Base-by-base conservation (phyloP, 805 yeast genomes). In the Candida ficus region DNA sequence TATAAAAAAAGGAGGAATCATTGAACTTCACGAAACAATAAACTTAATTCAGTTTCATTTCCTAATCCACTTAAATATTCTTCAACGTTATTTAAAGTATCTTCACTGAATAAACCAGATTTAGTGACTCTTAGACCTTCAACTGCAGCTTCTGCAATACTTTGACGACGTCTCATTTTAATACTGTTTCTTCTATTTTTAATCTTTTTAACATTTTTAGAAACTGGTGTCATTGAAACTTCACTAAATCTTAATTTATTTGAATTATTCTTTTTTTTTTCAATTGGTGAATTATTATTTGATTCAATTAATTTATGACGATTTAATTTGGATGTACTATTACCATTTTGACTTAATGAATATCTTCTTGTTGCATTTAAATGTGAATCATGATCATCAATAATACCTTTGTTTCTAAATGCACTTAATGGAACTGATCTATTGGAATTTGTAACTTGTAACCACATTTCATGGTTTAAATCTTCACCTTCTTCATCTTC, bases 391-490 rank as follows among this genome's bases (percentile, higher is more conserved):
- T 59, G 64, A 32, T 56, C 49, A 27, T 57, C 48, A 22, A 60
- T 56, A 10, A 76, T 61, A 11, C 84, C 83, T 54, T 88, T 83
- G 63, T 88, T 90, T 56, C 98, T 70, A 60, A 91, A 91, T 1
- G 97, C 97, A 2, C 95, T 85, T 30, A 90, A 63, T 4, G 97
- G 97, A 8, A 88, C 80, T 41, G 71, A 71, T 57, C 73, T 75
- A 56, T 62, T 62, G 58, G 61, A 65, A 43, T 59, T 37, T 38
- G 64, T 49, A 34, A 58, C 46, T 53, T 64, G 58, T 38, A 62
- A 39, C 46, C 65, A 54, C 12, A 54, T 53, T 34, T 60, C 56
- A 55, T 68, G 64, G 56, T 70, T 58, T 21, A 51, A 44, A 10
- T 39, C 32, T 17, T 64, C 73, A 38, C 77, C 82, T 44, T 75